A percentile compares a stretch with the other conserved stretches of the same genome.
Conservation (phyloP, 2,329 filamentous ascomycete species). For the Diplocarpon mali region DNA sequence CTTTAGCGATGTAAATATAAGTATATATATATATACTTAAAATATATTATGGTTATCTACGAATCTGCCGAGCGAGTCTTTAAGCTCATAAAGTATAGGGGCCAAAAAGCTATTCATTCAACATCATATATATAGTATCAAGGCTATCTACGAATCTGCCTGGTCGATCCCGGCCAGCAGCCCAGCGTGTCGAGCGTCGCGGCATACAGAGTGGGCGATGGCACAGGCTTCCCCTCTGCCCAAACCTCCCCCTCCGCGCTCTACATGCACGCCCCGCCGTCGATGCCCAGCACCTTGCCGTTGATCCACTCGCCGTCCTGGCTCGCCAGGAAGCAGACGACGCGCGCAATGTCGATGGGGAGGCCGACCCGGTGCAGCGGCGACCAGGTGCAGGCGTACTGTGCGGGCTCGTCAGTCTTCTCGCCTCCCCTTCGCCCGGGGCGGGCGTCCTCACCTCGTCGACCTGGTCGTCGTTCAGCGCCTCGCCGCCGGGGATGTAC, state of each 20-base stretch:
- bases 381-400: constrained; percentile 54
- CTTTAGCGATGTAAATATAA: too few relatives aligned
- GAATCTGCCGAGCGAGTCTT: too few relatives aligned
- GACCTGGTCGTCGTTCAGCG: constrained; percentile 44
- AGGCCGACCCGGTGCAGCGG: constrained; percentile 55
- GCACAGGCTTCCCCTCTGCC: too few relatives aligned
- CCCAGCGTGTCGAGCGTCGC: too few relatives aligned
- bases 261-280: constrained; percentile 13
- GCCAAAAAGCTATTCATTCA: too few relatives aligned
- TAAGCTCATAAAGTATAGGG: too few relatives aligned
- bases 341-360: constrained; percentile 48
- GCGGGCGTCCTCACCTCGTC: constrained; percentile 33
- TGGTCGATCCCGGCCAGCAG: too few relatives aligned
- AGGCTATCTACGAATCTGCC: too few relatives aligned
- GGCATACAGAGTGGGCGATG: not conserved
- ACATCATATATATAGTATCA: too few relatives aligned
- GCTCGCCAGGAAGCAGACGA: constrained; percentile 14
- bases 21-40: too few relatives aligned
- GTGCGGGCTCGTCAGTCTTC: not conserved
- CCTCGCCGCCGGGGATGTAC: constrained; percentile 48
- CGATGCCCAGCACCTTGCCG: constrained; percentile 13
- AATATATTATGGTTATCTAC: too few relatives aligned
- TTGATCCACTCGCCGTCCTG: constrained; percentile 15
- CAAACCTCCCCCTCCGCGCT: not conserved
- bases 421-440: not conserved